Evolutionary conservation across 176 grass and related monocot species (phyloP), one percentile per base, ranked within the genome.

Genomic region (Echinochloa phyllopogon): DNA sequence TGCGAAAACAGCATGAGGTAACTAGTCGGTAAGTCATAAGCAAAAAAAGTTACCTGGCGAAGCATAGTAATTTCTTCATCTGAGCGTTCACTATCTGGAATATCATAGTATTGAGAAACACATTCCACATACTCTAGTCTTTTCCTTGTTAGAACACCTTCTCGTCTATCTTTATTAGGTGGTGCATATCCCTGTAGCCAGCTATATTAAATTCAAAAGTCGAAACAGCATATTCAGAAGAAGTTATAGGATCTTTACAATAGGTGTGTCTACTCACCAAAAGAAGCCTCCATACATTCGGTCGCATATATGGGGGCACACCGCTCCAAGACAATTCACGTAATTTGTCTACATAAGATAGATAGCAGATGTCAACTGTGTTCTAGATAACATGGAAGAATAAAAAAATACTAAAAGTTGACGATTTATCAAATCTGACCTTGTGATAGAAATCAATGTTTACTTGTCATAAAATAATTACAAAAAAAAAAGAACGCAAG

Each of bases 61-160:
- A 99, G 94, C 96, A 96, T 99, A 68, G 88, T 99, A n/a, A 99
- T 96, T 82, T 99, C 97, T 92, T 99, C 97, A 89, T 99, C 97
- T 3, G 94, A 94, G 56, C 97, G 91, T 44, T 99, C 94, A 17
- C 68, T 83, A 80, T 99, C 97, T 0, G 90, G 86, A 91, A 99
- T 90, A 76, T 99, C 94, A 37, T 99, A 92, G 66, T 92, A 99
- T 60, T 96, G 97, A 88, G 97, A 91, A 73, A 99, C 97, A 47
- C 97, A 99, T 77, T 99, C 97, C 14, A 99, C 91, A 82, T 99
- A 99, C 78, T 99, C 96, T 23, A 92, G 92, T 74, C 97, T 87
- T 92, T 99, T 99, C 53, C 96, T 92, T 16, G 86, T 87, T 79
- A 99, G 82, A 94, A 99, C 91, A 86, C 89, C 84, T 84, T 92